Percentiles rank a stretch among this genome's conserved stretches.
These are phyloP conservation scores for Citrus mangshanensis DNA, from an alignment of 345 rosid genomes.

Conservation along the genomic window DNA sequence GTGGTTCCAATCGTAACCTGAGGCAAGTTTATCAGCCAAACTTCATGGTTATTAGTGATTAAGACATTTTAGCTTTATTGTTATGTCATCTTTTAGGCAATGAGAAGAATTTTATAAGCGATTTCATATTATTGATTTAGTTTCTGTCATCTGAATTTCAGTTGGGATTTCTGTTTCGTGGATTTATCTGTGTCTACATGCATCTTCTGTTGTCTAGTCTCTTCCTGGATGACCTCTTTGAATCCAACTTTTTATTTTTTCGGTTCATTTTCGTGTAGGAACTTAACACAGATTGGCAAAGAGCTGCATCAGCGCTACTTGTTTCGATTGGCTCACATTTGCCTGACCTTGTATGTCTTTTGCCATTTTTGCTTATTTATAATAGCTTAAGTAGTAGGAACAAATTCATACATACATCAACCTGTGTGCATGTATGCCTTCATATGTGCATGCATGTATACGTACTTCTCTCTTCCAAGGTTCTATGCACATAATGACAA, in stretches of 20 bases:
- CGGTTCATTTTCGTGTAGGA: conserved; percentile 46
- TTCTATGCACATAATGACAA: neutral
- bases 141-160: neutral
- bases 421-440: neutral
- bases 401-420: neutral
- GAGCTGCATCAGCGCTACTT: conserved; percentile 80
- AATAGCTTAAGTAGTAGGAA: neutral
- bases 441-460: neutral
- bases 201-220: neutral
- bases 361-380: neutral
- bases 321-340: conserved; percentile 88
- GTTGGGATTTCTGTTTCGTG: neutral
- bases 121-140: neutral
- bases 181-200: conserved; percentile 1
- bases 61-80: neutral
- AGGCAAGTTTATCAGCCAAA: neutral
- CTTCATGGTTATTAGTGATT: neutral
- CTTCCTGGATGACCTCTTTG: neutral
- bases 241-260: neutral
- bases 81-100: neutral
- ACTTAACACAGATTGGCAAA: conserved; percentile 89
- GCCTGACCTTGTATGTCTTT: conserved; percentile 89
- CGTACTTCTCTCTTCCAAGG: neutral
- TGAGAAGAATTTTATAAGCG: neutral
- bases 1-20: neutral